Conservation (phyloP, 371 early-diverging fungal genomes). For the Mortierella sp. region DNA sequence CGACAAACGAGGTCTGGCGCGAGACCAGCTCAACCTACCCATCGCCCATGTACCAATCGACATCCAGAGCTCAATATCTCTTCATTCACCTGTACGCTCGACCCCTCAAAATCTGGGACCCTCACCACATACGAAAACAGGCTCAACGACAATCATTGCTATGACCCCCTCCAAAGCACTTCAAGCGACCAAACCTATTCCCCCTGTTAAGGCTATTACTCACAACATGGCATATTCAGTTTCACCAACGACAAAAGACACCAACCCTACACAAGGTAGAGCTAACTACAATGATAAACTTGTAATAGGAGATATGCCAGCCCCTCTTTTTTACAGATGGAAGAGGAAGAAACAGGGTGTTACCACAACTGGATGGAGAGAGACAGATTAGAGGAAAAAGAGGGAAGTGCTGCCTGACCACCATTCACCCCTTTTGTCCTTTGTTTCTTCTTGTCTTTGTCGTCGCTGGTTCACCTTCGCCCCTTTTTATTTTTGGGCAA, state of each 20-base stretch:
- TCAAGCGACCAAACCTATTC: too few relatives aligned
- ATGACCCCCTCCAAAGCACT: background rate
- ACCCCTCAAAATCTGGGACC: background rate
- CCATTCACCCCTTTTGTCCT: background rate
- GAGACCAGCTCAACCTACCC: slow-evolving; percentile 39
- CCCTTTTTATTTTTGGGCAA: slow-evolving; percentile 42
- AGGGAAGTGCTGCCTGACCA: background rate
- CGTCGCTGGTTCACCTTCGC: slow-evolving; percentile 2
- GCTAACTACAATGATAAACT: background rate
- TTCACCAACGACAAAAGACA: background rate
- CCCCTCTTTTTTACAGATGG: background rate
- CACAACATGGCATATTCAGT: background rate
- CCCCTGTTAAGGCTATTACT: too few relatives aligned
- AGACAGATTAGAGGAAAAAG: background rate
- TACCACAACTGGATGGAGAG: background rate
- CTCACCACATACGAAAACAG: background rate
- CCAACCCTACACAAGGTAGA: background rate
- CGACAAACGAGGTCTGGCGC: slow-evolving; percentile 27
- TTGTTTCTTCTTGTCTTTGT: background rate
- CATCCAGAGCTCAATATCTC: slow-evolving; percentile 16
- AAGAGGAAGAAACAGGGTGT: background rate
- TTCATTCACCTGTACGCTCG: background rate
- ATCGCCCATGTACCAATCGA: slow-evolving; percentile 35
- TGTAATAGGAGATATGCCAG: background rate
- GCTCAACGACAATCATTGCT: background rate